Evolutionary conservation across 305 asterid genomes (phyloP).

Genomic region (Coffea humblotiana): DNA sequence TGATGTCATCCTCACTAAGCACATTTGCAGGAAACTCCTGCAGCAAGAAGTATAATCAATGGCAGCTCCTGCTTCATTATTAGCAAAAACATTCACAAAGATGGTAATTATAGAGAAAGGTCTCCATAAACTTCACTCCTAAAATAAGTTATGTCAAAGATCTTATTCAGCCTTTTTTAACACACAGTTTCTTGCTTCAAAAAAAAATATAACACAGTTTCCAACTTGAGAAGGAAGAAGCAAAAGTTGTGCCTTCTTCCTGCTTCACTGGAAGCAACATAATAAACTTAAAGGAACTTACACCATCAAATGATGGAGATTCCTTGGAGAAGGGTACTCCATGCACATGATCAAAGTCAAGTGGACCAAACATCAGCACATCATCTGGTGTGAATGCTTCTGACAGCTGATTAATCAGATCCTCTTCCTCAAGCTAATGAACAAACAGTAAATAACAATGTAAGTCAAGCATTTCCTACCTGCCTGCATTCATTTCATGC

Average conservation of each 20-base stretch:
- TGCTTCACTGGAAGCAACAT: not conserved
- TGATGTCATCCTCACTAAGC: conserved; percentile 63
- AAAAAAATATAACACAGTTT: too few species aligned
- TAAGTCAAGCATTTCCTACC: conserved; percentile 6
- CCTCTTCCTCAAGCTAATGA: conserved; percentile 63
- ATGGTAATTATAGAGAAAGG: not conserved
- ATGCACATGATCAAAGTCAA: conserved; percentile 59
- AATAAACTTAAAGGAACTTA: conserved; percentile 21
- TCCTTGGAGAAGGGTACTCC: conserved; percentile 54
- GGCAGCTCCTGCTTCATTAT: not conserved
- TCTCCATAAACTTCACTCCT: too few species aligned
- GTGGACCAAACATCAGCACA: conserved; percentile 68
- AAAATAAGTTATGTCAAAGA: not conserved
- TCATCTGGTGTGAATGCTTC: conserved; percentile 88
- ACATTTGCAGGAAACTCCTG: conserved; percentile 79
- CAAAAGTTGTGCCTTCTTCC: not conserved
- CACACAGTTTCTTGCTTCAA: too few species aligned
- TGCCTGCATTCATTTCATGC: not conserved
- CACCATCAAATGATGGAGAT: conserved; percentile 83
- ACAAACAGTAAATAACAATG: conserved; percentile 14
- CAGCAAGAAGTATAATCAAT: conserved; percentile 10
- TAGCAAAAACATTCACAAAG: not conserved
- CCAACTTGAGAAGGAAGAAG: not conserved
- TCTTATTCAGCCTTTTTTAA: not conserved
- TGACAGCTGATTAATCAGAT: conserved; percentile 60